phyloP scores from a whole-genome alignment of 148 eudicot genomes.

The Arctostaphylos glauca region DNA sequence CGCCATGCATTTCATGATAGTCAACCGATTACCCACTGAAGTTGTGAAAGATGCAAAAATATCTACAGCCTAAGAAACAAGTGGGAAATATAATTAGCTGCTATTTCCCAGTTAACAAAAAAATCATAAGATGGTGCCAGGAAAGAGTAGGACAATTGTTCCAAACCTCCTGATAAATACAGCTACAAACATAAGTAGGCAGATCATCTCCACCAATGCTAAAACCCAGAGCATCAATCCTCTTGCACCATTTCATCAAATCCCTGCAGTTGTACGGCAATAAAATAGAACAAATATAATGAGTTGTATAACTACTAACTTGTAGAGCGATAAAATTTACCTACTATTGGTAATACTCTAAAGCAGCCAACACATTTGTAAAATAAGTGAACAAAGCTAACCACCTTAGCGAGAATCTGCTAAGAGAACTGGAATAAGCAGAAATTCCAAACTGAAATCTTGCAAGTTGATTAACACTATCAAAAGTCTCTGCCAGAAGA shows the following conservation, averaged over 20 bases:
- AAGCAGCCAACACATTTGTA: background rate
- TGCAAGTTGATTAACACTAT: constrained; percentile 45
- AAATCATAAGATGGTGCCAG: background rate
- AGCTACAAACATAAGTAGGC: constrained; percentile 40
- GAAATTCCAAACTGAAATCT: constrained; percentile 35
- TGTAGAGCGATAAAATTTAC: constrained; percentile 1
- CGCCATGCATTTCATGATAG: constrained; percentile 55
- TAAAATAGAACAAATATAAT: background rate
- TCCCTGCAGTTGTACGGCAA: constrained; percentile 46
- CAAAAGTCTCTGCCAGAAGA: constrained; percentile 60
- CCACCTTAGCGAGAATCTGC: constrained; percentile 78
- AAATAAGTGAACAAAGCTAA: background rate
- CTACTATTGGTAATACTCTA: background rate
- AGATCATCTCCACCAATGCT: constrained; percentile 35
- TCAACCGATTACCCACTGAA: constrained; percentile 46
- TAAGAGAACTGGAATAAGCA: constrained; percentile 29
- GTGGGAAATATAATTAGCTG: background rate
- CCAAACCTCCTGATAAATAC: constrained; percentile 75
- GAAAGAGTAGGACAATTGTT: background rate
- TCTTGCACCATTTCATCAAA: constrained; percentile 87
- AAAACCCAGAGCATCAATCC: constrained; percentile 63
- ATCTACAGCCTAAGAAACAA: constrained; percentile 74
- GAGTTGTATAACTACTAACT: background rate
- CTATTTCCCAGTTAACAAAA: background rate
- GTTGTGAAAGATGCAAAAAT: constrained; percentile 71